Percentiles rank a stretch among this genome's conserved stretches.
These are phyloP conservation scores for Herpetomonas muscarum DNA, from an alignment of 208 protist genomes.

Conservation along the genomic window DNA sequence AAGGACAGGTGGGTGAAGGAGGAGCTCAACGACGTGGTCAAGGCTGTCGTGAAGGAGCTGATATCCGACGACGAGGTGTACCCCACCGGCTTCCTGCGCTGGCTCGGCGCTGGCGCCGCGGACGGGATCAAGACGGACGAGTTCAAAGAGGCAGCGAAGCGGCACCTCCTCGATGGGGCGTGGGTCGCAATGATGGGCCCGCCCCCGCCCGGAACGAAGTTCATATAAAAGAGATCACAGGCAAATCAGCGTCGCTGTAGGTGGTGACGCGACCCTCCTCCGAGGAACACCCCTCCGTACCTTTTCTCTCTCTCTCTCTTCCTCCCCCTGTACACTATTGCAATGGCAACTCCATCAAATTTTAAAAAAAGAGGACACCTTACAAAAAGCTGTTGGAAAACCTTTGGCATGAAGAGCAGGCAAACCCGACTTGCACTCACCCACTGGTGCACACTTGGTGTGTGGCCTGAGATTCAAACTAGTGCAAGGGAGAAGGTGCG, in stretches of 20 bases:
- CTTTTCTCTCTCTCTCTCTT: slow-evolving; percentile 9
- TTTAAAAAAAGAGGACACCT: not conserved
- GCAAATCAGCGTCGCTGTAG: too few species aligned
- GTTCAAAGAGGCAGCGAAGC: slow-evolving; percentile 38
- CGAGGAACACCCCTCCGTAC: not conserved
- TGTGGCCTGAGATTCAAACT: too few species aligned
- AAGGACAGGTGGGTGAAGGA: slow-evolving; percentile 79
- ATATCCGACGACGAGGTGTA: slow-evolving; percentile 51
- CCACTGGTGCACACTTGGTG: too few species aligned
- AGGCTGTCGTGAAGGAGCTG: slow-evolving; percentile 40
- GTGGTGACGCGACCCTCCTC: not conserved
- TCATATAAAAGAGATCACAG: too few species aligned
- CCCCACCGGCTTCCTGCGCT: slow-evolving; percentile 39
- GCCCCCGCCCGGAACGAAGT: slow-evolving; percentile 19
- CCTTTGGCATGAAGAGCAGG: too few species aligned
- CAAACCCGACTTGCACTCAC: too few species aligned
- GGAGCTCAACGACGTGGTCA: slow-evolving; percentile 65
- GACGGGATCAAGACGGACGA: slow-evolving; percentile 26
- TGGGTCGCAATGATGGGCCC: slow-evolving; percentile 62
- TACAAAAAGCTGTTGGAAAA: not conserved
- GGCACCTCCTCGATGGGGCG: slow-evolving; percentile 14
- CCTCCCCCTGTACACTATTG: not conserved
- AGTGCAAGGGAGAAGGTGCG: too few species aligned
- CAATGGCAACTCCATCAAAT: not conserved
- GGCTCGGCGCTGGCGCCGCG: slow-evolving; percentile 37